Base-by-base conservation (phyloP, 1,139 yeast genomes). In the Yamadazyma friedrichii region DNA sequence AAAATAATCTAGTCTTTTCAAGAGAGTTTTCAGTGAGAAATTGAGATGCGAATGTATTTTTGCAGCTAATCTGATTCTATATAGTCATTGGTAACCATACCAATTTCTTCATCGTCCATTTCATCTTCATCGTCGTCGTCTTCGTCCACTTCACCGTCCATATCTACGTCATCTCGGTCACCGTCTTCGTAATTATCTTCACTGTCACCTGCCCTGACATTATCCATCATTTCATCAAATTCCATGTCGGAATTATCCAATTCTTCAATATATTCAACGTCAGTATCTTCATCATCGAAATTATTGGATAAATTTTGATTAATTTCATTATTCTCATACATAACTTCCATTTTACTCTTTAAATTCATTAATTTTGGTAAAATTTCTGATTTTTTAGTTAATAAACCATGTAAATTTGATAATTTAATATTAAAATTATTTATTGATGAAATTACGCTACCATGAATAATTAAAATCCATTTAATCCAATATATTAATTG, bases 381-480 rank as follows among this genome's bases (percentile, higher is more conserved):
- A 4, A 89, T 79, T 34, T 78, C 76, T 0, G 95, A 85, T 51
- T 91, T 84, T 52, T 81, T 80, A 31, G 82, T 73, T 53, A 93
- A 70, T 3, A 93, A 83, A 15, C 93, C 76, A 55, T 88, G 94
- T 49, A 94, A 70, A 28, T 88, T 78, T 3, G 95, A 80, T 45
- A 94, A 68, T 33, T 87, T 81, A 38, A 76, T 68, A 47, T 79
- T 70, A 47, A 86, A 71, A 49, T 85, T 82, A 35, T 95, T 91
- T 42, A 86, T 69, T 13, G 85, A 76, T 22, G 85, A 76, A 40
- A 84, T 66, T 12, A 74, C 68, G 2, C 95, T 93, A 31, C 98
- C 98, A 60, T 94, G 98, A 31, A 86, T 80, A 36, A 93, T 83
- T 55, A 94, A 71, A 38, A 89, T 83, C 94, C 97, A 91, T 60